Percentiles rank a stretch among this genome's conserved stretches.
Evolutionary conservation across 371 early-diverging fungal genomes (phyloP).

Genomic region (Coemansia sp.): DNA sequence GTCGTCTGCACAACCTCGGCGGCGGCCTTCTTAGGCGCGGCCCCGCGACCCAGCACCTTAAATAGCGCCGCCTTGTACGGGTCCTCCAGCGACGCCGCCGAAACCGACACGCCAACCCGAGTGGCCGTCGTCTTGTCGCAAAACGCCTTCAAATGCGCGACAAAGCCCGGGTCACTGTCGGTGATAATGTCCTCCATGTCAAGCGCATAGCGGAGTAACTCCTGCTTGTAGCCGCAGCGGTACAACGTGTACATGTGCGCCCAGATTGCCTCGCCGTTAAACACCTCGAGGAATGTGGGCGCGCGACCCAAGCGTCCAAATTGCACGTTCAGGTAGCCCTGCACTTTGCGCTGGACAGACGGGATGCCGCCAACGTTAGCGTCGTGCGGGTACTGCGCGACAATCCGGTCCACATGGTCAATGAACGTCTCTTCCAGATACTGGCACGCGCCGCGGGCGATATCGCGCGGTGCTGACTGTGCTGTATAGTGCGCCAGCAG

Average conservation of each 20-base stretch:
- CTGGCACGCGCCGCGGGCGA: conserved; percentile 28
- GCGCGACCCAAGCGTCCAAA: conserved; percentile 57
- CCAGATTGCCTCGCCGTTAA: conserved; percentile 75
- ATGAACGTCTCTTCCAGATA: conserved; percentile 50
- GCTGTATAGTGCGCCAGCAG: conserved; percentile 18
- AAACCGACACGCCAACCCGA: conserved; percentile 20
- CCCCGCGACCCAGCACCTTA: conserved; percentile 88
- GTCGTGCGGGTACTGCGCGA: conserved; percentile 60
- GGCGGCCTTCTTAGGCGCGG: conserved; percentile 61
- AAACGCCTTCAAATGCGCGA: conserved; percentile 68
- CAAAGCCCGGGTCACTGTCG: conserved; percentile 61
- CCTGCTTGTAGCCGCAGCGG: conserved; percentile 66
- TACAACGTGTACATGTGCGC: conserved; percentile 76
- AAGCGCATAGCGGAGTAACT: conserved; percentile 65
- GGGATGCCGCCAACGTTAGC: conserved; percentile 73
- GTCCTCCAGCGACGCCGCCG: conserved; percentile 55
- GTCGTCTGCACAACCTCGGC: conserved; percentile 63
- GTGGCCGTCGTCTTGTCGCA: conserved; percentile 20
- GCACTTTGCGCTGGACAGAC: conserved; percentile 61
- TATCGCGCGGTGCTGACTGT: not conserved
- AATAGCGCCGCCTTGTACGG: conserved; percentile 85
- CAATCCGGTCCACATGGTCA: conserved; percentile 58
- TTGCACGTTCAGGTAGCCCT: conserved; percentile 65
- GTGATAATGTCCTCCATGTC: conserved; percentile 55
- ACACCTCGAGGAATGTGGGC: conserved; percentile 53